Evolutionary conservation across 2,329 filamentous ascomycete species (phyloP).

Genomic region (Venturiaceae sp.): DNA sequence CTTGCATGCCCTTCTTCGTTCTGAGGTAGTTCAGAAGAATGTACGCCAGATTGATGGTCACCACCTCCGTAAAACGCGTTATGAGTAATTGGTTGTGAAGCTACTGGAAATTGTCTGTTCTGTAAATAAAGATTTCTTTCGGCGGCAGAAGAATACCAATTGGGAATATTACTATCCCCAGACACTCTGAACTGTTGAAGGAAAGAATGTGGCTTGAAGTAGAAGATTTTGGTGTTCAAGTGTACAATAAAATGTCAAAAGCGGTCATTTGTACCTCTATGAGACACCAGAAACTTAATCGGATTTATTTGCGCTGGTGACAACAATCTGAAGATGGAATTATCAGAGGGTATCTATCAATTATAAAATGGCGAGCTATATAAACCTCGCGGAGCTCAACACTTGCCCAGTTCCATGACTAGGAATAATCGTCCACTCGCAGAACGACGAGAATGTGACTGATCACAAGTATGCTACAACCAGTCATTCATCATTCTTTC

Average conservation of each 20-base stretch:
- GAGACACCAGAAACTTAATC: background rate
- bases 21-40: background rate
- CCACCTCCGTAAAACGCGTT: background rate
- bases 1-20: background rate
- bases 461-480: no score
- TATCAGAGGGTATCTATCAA: background rate
- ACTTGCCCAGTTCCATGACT: no score
- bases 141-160: background rate
- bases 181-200: background rate
- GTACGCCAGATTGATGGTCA: background rate
- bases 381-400: no score
- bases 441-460: no score
- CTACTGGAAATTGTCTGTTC: background rate
- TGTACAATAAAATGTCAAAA: background rate
- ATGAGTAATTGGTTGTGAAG: background rate
- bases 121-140: background rate
- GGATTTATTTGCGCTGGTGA: background rate
- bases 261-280: background rate
- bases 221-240: background rate
- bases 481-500: background rate
- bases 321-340: background rate
- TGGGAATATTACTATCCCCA: background rate
- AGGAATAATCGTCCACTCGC: no score
- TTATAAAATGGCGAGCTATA: background rate
- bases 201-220: background rate